Conservation (phyloP, 768 basidiomycete species). For the Pulveroboletus frians region DNA sequence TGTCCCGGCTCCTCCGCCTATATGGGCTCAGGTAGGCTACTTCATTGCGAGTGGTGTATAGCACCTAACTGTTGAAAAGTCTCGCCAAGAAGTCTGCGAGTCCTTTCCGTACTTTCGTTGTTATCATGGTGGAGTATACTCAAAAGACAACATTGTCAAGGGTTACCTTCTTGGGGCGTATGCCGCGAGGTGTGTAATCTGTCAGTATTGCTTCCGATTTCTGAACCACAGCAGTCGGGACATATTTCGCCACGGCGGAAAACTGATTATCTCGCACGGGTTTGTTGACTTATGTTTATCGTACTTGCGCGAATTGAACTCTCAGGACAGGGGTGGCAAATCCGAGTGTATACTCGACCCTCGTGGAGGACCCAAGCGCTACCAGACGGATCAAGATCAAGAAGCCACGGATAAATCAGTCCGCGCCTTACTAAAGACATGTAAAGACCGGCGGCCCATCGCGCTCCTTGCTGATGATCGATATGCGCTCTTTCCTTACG, state of each 20-base stretch:
- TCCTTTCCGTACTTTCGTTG: constrained; percentile 60
- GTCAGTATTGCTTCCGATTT: constrained; percentile 2
- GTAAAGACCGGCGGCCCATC: constrained; percentile 50
- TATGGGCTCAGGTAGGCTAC: constrained; percentile 42
- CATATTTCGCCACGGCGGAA: constrained; percentile 56
- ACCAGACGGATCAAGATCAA: constrained; percentile 58
- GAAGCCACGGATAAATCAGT: constrained; percentile 65
- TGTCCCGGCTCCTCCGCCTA: constrained; percentile 30
- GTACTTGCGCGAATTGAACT: neutral
- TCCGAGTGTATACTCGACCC: constrained; percentile 49
- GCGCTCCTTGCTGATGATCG: constrained; percentile 71
- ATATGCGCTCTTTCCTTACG: constrained; percentile 69
- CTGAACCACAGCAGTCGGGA: constrained; percentile 51
- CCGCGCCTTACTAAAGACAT: constrained; percentile 58
- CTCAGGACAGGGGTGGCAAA: constrained; percentile 54
- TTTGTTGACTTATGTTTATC: constrained; percentile 29
- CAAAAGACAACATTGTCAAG: constrained; percentile 50
- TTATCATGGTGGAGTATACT: constrained; percentile 81
- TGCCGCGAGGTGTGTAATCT: constrained; percentile 50
- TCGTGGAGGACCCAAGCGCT: constrained; percentile 35
- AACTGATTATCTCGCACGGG: constrained; percentile 81
- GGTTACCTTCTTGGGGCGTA: constrained; percentile 76
- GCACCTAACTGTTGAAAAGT: constrained; percentile 37
- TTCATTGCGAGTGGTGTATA: neutral
- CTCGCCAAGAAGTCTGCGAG: constrained; percentile 82